These are phyloP conservation scores for Axilococcus clingmanii DNA, from an alignment of 139 green algal species.

Conservation along the genomic window DNA sequence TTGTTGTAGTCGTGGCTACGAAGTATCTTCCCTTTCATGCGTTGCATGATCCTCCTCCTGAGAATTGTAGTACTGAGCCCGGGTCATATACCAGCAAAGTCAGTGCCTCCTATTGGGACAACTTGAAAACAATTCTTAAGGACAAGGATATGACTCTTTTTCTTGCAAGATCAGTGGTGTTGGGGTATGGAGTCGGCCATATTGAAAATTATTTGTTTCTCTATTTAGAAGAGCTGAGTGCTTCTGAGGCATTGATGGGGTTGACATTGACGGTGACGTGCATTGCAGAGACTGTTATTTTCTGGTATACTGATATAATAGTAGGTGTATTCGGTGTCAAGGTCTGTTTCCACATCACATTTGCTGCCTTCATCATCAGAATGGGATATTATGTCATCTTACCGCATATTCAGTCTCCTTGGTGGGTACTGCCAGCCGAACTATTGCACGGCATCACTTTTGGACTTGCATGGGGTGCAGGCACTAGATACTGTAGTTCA, in stretches of 20 bases:
- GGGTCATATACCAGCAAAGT: not conserved
- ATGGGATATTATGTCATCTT: slow-evolving; percentile 20
- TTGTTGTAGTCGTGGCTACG: not conserved
- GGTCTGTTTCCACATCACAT: slow-evolving; percentile 22
- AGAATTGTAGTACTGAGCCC: slow-evolving; percentile 1
- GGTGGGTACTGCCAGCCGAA: slow-evolving; percentile 29
- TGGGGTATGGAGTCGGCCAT: slow-evolving; percentile 28
- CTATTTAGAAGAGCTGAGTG: slow-evolving; percentile 27
- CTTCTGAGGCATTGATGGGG: slow-evolving; percentile 23
- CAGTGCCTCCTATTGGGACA: slow-evolving; percentile 7
- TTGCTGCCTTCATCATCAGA: slow-evolving; percentile 27
- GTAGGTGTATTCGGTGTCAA: slow-evolving; percentile 13
- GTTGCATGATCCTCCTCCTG: slow-evolving; percentile 14
- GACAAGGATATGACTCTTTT: slow-evolving; percentile 16
- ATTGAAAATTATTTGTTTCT: slow-evolving; percentile 37
- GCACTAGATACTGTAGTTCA: slow-evolving; percentile 13
- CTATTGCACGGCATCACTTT: slow-evolving; percentile 40
- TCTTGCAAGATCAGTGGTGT: slow-evolving; percentile 8
- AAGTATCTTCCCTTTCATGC: slow-evolving; percentile 7
- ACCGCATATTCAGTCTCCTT: slow-evolving; percentile 8
- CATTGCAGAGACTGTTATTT: slow-evolving; percentile 20
- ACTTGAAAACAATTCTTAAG: slow-evolving; percentile 10
- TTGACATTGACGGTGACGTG: slow-evolving; percentile 25
- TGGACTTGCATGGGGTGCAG: slow-evolving; percentile 23
- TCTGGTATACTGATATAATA: slow-evolving; percentile 16